These are phyloP conservation scores for Plasmodium yoelii DNA, from an alignment of 169 alveolate genomes.

Conservation along the genomic window DNA sequence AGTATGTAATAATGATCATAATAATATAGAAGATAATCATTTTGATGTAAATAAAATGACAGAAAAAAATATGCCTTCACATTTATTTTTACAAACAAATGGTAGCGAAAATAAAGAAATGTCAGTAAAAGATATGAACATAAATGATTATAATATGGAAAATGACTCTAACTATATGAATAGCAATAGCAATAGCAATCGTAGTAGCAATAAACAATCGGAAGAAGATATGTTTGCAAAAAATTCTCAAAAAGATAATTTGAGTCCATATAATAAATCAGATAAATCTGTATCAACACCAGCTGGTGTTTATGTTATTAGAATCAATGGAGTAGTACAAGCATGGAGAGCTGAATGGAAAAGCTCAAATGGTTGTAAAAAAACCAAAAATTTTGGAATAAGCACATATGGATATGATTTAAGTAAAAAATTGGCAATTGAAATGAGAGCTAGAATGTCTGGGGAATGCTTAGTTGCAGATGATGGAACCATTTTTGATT, in stretches of 20 bases:
- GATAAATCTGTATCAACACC: slow-evolving; percentile 47
- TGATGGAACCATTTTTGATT: slow-evolving; percentile 74
- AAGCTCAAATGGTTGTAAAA: slow-evolving; percentile 65
- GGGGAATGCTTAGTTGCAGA: slow-evolving; percentile 69
- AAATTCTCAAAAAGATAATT: slow-evolving; percentile 28
- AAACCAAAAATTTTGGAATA: slow-evolving; percentile 68
- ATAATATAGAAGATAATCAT: background rate
- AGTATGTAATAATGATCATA: background rate
- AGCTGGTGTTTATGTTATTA: slow-evolving; percentile 70
- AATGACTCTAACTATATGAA: background rate
- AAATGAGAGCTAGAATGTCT: slow-evolving; percentile 72
- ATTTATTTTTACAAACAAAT: background rate
- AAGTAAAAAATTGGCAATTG: slow-evolving; percentile 72
- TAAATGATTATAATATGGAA: background rate
- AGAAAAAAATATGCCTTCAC: background rate
- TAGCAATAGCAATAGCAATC: background rate
- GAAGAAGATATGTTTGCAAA: too few relatives aligned
- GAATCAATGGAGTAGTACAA: slow-evolving; percentile 64
- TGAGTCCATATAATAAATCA: slow-evolving; percentile 16
- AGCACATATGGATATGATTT: slow-evolving; percentile 63
- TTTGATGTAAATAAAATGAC: too few relatives aligned
- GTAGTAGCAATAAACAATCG: background rate
- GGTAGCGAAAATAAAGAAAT: background rate
- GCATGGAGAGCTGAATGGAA: slow-evolving; percentile 79
- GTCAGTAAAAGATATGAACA: background rate